Conservation (phyloP, 164 flowering plant species). For the Vitis vinifera region ASM3070453v1 NC_081816.1:8855001-8855500, state of each 20-base stretch:
- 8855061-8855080: slow-evolving; percentile 47
- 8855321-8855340: slow-evolving; percentile 61
- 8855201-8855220: slow-evolving; percentile 85
- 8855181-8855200: slow-evolving; percentile 78
- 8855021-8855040: slow-evolving; percentile 43
- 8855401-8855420: slow-evolving; percentile 6
- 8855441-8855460: slow-evolving; percentile 68
- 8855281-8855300: slow-evolving; percentile 74
- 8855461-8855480: slow-evolving; percentile 64
- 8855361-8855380: background rate
- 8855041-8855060: slow-evolving; percentile 45
- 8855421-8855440: slow-evolving; percentile 46
- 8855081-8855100: slow-evolving; percentile 44
- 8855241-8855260: slow-evolving; percentile 79
- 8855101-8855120: slow-evolving; percentile 69
- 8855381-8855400: background rate
- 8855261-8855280: slow-evolving; percentile 87
- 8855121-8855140: slow-evolving; percentile 46
- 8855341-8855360: background rate
- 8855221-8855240: slow-evolving; percentile 93
- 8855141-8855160: slow-evolving; percentile 81
- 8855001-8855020: slow-evolving; percentile 51
- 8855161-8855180: slow-evolving; percentile 87
- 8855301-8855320: slow-evolving; percentile 74
- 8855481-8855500: slow-evolving; percentile 63